Base-by-base conservation (phyloP, 768 basidiomycete species). In the Amanita subjunquillea region DNA sequence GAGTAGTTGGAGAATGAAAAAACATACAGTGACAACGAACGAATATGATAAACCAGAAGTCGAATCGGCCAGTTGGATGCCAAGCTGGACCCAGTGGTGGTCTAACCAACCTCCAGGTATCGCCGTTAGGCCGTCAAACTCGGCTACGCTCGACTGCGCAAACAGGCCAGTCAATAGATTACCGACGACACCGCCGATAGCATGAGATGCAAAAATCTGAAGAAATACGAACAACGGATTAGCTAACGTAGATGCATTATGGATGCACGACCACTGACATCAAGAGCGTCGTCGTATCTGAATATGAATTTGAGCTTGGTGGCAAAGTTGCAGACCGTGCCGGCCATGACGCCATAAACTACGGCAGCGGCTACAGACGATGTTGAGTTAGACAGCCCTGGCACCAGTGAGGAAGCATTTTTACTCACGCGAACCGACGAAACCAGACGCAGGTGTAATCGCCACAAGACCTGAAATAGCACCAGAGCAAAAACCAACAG, bases 401-500 rank as follows among this genome's bases (percentile, higher is more conserved):
- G 36, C 22, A 36, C 34, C 27, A 43, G 29, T 17, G 48, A 6
- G 36, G 22, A 3, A n/a, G 39, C 10, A 22, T 4, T 9, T 30
- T 17, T 5, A 43, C 82, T 58, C 57, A 84, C 83, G 86, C 43
- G 86, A 65, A 43, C 87, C 88, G 45, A 91, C 91, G 62, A 66
- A 91, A 58, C 89, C 88, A 25, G 86, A 87, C 7, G 69, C 89
- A n/a, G 88, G 89, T 0, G 87, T 91, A 55, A 93, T 92, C 29
- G 88, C 89, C 17, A 95, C 92, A 2, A 93, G 80, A 40, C 92
- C 95, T 6, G 84, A 74, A 54, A 97, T 90, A 32, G 91, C 91
- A 17, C 95, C 95, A 2, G 93, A 92, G 69, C 95, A 98, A 71
- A 95, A 95, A 6, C 93, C 92, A 55, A 97, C 91, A 1, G 81